Base-by-base conservation (phyloP, 2,329 filamentous ascomycete genomes). In the Neocucurbitaria cava region DNA sequence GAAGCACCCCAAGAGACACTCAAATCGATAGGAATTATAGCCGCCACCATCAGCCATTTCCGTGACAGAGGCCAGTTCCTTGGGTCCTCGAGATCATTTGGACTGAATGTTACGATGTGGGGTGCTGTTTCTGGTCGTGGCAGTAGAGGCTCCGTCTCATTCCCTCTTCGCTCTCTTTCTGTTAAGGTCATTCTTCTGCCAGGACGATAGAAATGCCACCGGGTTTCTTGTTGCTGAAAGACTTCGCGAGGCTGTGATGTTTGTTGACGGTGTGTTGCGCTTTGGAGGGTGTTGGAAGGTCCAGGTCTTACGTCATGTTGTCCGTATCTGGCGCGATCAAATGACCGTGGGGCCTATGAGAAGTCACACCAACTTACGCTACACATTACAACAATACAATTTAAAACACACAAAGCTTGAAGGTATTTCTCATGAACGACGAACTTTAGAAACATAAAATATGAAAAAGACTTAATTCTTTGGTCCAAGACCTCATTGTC, bases 1-100 rank as follows among this genome's bases (percentile, higher is more conserved):
- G 78, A 80, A 1, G 80, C 80, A 8, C 77, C 78, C 75, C 79
- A 82, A 15, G 68, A 71, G 26, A 75, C 72, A 33, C 66, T 71
- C 30, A 74, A 64, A 44, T 75, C 72, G 45, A 76, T 74, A 26
- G 73, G 66, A 2, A 73, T 65, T 31, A 76, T 74, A 17, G 66
- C 66, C 24, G 67, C 68, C 5, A 75, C 62, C 66, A 76, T 72
- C 6, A 71, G 45, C 72, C 73, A 76, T 66, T 75, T 76, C 23
- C 68, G 65, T 28, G 58, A 47, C 35, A 44, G 38, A 2, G 67
- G 47, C 74, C 74, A 76, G 54, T 76, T 75, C 9, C 72, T 61
- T 5, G 74, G 74, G 43, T 76, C 68, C 20, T 74, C 59, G 10
- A 59, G 58, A n/a, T 67, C 65, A 38, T 66, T 42, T 9, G 52